Conservation (phyloP, 345 rosid genomes). For the Heritiera fomes region DNA sequence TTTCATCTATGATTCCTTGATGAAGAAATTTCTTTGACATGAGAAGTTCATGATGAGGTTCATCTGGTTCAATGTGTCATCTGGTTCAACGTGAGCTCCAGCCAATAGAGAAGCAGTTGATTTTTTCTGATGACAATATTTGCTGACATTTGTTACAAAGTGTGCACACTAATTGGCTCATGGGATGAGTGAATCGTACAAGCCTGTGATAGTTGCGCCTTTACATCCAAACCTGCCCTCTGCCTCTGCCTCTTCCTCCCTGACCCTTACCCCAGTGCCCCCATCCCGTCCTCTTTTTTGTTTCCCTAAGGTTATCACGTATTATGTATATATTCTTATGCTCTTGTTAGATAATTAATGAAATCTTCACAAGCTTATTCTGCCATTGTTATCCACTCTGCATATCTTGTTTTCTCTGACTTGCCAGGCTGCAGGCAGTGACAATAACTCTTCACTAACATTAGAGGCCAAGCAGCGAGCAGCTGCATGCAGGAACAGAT, state of each 20-base stretch:
- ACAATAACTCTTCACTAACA: not conserved
- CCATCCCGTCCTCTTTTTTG: not conserved
- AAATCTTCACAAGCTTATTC: conserved; percentile 10
- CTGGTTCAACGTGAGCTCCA: not conserved
- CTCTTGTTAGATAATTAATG: conserved; percentile 13
- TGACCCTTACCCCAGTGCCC: not conserved
- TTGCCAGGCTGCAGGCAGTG: not conserved
- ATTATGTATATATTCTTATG: conserved; percentile 22
- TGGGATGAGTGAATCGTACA: not conserved
- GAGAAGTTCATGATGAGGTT: conserved; percentile 18
- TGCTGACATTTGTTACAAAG: conserved; percentile 1
- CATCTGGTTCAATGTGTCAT: not conserved
- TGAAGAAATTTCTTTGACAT: not conserved
- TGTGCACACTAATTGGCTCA: not conserved
- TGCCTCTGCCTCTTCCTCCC: not conserved
- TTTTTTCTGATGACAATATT: not conserved
- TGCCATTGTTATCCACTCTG: not conserved
- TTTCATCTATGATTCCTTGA: not conserved
- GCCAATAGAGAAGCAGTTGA: not conserved
- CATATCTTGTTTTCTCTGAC: not conserved
- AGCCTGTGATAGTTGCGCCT: not conserved
- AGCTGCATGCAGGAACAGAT: not conserved
- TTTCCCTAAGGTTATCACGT: not conserved
- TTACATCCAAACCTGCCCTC: not conserved
- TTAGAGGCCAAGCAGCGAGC: not conserved